Evolutionary conservation across 2,329 filamentous ascomycete species (phyloP), one percentile per base, ranked within the genome.

Genomic region (Raffaelea albimanens): DNA sequence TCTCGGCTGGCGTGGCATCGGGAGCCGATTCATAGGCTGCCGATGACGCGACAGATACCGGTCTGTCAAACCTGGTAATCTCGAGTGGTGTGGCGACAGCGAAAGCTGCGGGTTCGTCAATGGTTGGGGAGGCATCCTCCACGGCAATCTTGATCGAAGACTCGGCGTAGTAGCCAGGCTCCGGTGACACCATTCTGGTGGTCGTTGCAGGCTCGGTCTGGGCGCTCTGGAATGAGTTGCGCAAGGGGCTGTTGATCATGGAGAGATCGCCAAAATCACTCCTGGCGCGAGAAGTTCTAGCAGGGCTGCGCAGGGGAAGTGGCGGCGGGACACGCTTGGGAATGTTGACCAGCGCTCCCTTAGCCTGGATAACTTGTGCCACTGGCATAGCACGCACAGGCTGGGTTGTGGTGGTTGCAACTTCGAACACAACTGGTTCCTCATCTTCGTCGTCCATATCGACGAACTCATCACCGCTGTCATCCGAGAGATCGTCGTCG

Each of bases 331-430:
- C 66, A 33, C 88, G 78, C 66, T 91, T 94, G 13, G 86, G 81
- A 50, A 96, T 95, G 41, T 80, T 89, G 23, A 96, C 87, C 44
- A 96, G 71, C 44, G 84, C 83, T 21, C 88, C 87, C 59, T 86
- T 84, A 36, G 80, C 83, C 25, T 76, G 73, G 48, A 89, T 80
- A 47, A 80, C 75, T 46, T 84, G 80, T 3, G 85, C 78, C 47
- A 80, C 73, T 2, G 77, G 75, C 43, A 80, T 69, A 45, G 80
- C 75, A 7, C 74, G 71, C 16, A 78, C 67, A 16, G 75, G 73
- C 51, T 78, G 73, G 14, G 77, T 70, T 16, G 77, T 70, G 5
- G 75, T 69, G 4, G 74, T 69, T 13, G 70, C 79, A 45, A 87
- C 76, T 57, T 87, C 82, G 50, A 82, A 85, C 25, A 89, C 75